Evolutionary conservation across 192 early-diverging fungal genomes (phyloP), one percentile per base, ranked within the genome.

Genomic region (Allomyces javanicus): DNA sequence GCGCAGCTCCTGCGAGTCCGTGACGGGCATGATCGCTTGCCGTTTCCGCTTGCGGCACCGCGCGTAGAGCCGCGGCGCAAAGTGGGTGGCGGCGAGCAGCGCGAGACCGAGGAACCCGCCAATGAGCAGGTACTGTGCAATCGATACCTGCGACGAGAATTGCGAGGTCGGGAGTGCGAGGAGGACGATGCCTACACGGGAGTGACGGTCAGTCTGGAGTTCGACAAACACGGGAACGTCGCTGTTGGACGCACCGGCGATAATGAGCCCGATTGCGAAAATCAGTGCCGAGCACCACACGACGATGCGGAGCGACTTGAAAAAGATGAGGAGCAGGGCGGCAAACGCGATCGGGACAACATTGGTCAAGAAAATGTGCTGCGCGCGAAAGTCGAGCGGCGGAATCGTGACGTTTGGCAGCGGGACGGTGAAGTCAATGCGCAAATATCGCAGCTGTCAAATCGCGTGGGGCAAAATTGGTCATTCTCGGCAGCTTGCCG

Each of bases 371-470:
- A 65, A 11, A 6, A 65, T 33, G 14, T n/a, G 26, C 26, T 65
- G 64, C 14, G 24, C 24, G 17, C 64, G 64, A 25, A 65, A 65
- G 23, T 65, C 64, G 23, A 65, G 64, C 10, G 64, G 24, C 23
- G 64, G 64, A 3, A 65, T 58, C 17, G 12, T 58, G 17, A 58
- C 50, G 17, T 58, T 58, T 1, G 50, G 50, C 9, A 58, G 50
- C 5, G 12, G 50, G 17, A n/a, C 12, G 17, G 50, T 58, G 21
- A 58, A 58, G 50, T 58, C 50, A 12, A 58, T 58, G 17, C 50
- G 50, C 50, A 58, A n/a, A n/a, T 58, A 58, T 58, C 50, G 50
- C 3, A 58, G 50, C 50, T 58, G 21, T 21, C 10, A 58, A 10
- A 9, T 58, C n/a, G 2, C 17, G 12, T 21, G 50, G 50, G 50